Conservation (phyloP, 164 flowering plant genomes). For the Kingdonia uniflora region DNA sequence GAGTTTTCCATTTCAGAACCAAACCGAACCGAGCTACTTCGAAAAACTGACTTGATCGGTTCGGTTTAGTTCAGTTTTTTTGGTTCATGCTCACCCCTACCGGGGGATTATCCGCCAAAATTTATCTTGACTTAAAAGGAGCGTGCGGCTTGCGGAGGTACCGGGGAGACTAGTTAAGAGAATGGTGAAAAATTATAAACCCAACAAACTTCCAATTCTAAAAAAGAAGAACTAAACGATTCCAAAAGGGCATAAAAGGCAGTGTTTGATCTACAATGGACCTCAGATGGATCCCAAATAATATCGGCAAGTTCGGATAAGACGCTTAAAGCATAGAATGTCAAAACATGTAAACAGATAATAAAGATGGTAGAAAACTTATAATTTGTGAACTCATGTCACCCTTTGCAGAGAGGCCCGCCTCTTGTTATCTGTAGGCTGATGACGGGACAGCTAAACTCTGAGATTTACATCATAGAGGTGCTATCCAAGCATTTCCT, state of each 20-base stretch:
- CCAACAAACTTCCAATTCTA: no score
- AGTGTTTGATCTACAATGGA: constrained; percentile 91
- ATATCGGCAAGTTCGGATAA: constrained; percentile 96
- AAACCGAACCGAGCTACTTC: no score
- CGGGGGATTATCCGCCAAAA: no score
- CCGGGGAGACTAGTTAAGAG: no score
- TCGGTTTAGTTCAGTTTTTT: no score
- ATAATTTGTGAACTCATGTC: constrained; percentile 85
- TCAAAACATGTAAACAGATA: constrained; percentile 85
- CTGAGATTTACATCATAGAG: constrained; percentile 95
- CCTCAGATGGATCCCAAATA: constrained; percentile 88
- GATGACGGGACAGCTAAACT: constrained; percentile 98
- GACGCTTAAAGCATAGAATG: constrained; percentile 94
- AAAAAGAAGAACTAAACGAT: constrained; percentile 95
- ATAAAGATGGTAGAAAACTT: constrained; percentile 95
- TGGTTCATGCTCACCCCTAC: no score
- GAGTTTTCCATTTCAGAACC: no score
- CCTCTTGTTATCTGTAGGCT: constrained; percentile 91
- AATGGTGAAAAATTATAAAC: no score
- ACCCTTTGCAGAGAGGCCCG: constrained; percentile 85
- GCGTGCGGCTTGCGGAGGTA: no score
- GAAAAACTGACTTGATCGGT: no score
- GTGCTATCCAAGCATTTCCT: constrained; percentile 91
- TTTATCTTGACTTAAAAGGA: no score
- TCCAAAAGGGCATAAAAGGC: constrained; percentile 94